A percentile compares a stretch with the other conserved stretches of the same genome.
Evolutionary conservation across 2,329 filamentous ascomycete species (phyloP).

Genomic region (Endothia cerciana): DNA sequence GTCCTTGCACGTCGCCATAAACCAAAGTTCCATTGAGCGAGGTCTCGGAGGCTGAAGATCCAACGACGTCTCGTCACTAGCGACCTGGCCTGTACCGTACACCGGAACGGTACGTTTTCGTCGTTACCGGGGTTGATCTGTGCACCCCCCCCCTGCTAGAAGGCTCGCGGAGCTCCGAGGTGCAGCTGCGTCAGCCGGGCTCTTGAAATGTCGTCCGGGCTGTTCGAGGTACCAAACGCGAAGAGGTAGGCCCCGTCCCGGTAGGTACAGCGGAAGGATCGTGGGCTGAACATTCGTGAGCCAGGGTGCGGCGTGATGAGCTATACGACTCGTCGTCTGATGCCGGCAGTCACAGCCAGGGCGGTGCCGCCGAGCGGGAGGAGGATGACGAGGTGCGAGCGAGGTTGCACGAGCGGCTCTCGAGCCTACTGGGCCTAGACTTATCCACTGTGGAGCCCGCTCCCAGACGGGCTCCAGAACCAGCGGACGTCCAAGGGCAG

Average conservation of each 20-base stretch:
- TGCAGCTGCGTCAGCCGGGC: not conserved
- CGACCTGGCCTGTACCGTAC: not conserved
- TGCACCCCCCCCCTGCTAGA: not conserved
- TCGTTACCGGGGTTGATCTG: not conserved
- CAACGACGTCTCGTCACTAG: not conserved
- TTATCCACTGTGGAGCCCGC: not conserved
- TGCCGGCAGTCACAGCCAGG: constrained; percentile 31
- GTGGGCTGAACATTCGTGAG: constrained; percentile 1
- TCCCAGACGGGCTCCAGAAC: not conserved
- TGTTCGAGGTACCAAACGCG: constrained; percentile 57
- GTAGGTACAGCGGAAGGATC: not conserved
- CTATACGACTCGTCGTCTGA: constrained; percentile 47
- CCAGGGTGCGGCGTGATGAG: constrained; percentile 60
- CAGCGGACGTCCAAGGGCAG: not conserved
- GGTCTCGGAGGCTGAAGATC: not conserved
- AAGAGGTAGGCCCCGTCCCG: constrained; percentile 47
- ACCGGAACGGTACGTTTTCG: not conserved
- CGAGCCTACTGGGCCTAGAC: constrained; percentile 46
- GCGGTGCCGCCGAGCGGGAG: constrained; percentile 35
- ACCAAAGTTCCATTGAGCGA: not conserved
- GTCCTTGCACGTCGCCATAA: not conserved
- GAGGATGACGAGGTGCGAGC: constrained; percentile 46
- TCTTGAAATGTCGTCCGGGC: constrained; percentile 34
- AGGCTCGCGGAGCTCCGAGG: not conserved
- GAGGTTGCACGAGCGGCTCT: constrained; percentile 53